Conservation (phyloP, 768 basidiomycete genomes). For the Mycena albidolilacea region DNA sequence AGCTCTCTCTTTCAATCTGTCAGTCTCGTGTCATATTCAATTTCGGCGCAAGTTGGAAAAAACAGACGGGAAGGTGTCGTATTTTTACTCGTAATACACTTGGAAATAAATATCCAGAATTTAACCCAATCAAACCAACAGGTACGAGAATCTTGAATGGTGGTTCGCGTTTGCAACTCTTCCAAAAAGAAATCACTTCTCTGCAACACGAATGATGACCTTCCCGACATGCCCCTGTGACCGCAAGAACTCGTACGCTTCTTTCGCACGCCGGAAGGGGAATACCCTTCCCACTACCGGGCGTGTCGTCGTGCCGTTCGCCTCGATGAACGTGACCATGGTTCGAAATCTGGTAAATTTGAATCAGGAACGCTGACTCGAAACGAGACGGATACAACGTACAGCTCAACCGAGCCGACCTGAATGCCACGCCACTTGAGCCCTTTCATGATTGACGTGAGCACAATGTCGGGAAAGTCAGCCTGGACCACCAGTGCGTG, state of each 20-base stretch:
- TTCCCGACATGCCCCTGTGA: conserved; percentile 66
- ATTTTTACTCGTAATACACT: no score
- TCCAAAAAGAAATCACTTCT: not conserved
- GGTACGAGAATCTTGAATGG: no score
- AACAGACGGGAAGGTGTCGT: no score
- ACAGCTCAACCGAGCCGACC: conserved; percentile 61
- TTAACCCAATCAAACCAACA: no score
- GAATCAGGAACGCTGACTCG: no score
- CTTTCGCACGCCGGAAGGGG: conserved; percentile 57
- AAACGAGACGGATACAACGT: not conserved
- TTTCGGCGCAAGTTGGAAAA: no score
- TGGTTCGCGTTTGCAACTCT: no score
- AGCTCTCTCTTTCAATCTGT: no score
- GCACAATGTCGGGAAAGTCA: conserved; percentile 44
- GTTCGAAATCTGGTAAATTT: conserved; percentile 55
- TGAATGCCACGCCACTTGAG: conserved; percentile 59
- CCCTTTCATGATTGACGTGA: conserved; percentile 46
- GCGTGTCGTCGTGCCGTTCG: conserved; percentile 49
- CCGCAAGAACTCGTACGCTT: conserved; percentile 62
- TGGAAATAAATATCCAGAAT: no score
- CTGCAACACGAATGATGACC: conserved; percentile 44
- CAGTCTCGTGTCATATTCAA: no score
- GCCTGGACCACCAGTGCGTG: not conserved
- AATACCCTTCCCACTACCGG: conserved; percentile 67
- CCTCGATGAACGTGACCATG: conserved; percentile 57